A percentile compares a stretch with the other conserved stretches of the same genome.
Evolutionary conservation across 148 eudicot genomes (phyloP).

Genomic region (Rhododendron griersonianum): DNA sequence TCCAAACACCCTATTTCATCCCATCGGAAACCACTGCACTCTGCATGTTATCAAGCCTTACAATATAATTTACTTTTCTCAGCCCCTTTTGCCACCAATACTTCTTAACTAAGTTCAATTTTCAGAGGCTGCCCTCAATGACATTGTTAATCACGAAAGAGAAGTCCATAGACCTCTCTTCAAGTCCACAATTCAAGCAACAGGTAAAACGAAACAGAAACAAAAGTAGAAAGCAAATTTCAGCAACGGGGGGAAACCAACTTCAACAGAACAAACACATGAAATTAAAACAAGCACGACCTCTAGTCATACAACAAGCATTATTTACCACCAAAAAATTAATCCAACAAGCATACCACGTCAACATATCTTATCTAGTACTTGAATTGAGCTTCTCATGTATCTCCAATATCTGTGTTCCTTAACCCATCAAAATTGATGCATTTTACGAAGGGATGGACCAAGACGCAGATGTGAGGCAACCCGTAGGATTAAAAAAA

Average conservation of each 20-base stretch:
- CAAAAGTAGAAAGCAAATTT: not conserved
- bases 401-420: not conserved
- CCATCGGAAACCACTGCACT: not conserved
- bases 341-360: not conserved
- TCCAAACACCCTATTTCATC: not conserved
- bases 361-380: not conserved
- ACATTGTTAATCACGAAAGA: not conserved
- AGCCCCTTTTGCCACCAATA: not conserved
- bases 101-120: not conserved
- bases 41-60: not conserved
- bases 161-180: not conserved
- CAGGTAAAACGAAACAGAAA: not conserved
- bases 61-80: not conserved
- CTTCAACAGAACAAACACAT: conserved; percentile 1
- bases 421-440: not conserved
- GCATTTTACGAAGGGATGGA: not conserved
- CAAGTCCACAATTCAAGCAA: not conserved
- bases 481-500: not conserved
- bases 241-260: not conserved
- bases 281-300: not conserved
- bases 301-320: not conserved
- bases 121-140: not conserved
- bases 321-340: not conserved
- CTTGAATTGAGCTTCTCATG: not conserved
- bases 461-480: not conserved